Base-by-base conservation (phyloP, 441 rosid species). In the Eutrema salsugineum region DNA sequence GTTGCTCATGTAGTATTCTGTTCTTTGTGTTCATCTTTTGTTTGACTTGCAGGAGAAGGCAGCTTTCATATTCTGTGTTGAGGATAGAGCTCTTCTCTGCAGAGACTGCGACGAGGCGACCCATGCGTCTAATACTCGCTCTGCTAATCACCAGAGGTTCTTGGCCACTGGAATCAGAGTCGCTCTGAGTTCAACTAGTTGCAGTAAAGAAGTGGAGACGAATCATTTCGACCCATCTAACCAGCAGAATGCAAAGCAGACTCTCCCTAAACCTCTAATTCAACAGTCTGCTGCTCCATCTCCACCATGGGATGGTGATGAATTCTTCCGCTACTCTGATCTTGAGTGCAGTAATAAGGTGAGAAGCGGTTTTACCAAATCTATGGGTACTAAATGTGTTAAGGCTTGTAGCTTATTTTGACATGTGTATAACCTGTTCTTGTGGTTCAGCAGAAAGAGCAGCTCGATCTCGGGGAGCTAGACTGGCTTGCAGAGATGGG, bases 401-500 rank as follows among this genome's bases (percentile, higher is more conserved):
- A 8, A n/a, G n/a, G 19, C 39, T 36, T 62, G 20, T 55, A 59
- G 53, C 59, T 62, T 63, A 32, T 74, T 19, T 14, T 43, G 51
- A 75, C 61, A 55, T 46, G 6, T 19, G 2, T 35, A 6, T 50
- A 14, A 2, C 5, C 27, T 62, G 14, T 62, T 44, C 1, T 39
- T 44, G 63, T 68, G 20, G 6, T 36, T 28, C 40, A 24, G 62
- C 77, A 91, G 90, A 91, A 91, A 76, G 96, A 83, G 69, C 91
- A 85, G 17, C 84, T 91, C 3, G 97, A 89, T 78, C 71, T 95
- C 0, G 94, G 96, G 27, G 98, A 85, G 70, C 71, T 92, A 14
- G 92, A 91, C 14, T 95, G 98, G 99, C 81, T 94, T 11, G 69
- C 91, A 11, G 97, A 94, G 68, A 81, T 88, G 84, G 91, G 92